A percentile compares a stretch with the other conserved stretches of the same genome.
Conservation (phyloP, 2,329 filamentous ascomycete species). For the Alternaria triticimaculans region DNA sequence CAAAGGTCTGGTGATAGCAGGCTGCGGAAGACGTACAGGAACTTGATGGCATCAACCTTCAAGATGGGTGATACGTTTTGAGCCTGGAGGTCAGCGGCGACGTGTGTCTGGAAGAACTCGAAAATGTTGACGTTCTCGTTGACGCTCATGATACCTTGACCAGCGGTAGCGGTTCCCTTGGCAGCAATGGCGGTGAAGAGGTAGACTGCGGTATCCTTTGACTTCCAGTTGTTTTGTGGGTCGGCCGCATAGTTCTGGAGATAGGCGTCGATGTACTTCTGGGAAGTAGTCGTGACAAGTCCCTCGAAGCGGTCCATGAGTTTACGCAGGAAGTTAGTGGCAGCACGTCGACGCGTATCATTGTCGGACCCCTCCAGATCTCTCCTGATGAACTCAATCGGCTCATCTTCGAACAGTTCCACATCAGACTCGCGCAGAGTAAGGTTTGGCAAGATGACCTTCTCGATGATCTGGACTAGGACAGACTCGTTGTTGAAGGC, state of each 20-base stretch:
- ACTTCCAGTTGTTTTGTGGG: conserved; percentile 78
- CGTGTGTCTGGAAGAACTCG: conserved; percentile 92
- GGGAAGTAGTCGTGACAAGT: conserved; percentile 85
- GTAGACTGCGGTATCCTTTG: conserved; percentile 98
- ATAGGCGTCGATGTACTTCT: conserved; percentile 85
- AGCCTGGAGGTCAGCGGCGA: conserved; percentile 86
- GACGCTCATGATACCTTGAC: conserved; percentile 87
- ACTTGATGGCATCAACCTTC: conserved; percentile 98
- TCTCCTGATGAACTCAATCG: conserved; percentile 95
- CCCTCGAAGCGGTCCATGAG: conserved; percentile 88
- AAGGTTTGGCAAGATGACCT: conserved; percentile 93
- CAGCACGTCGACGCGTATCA: conserved; percentile 88
- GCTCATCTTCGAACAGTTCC: conserved; percentile 97
- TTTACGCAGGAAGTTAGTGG: conserved; percentile 91
- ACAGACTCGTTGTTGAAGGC: conserved; percentile 85
- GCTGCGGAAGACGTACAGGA: conserved; percentile 94
- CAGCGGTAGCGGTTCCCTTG: conserved; percentile 85
- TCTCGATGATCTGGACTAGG: conserved; percentile 87
- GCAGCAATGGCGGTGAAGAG: conserved; percentile 93
- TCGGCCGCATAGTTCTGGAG: conserved; percentile 75
- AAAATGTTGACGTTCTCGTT: conserved; percentile 84
- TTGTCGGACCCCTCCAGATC: conserved; percentile 96
- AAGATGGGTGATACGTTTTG: conserved; percentile 78
- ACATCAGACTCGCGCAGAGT: conserved; percentile 90
- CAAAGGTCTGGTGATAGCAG: conserved; percentile 92